phyloP scores from a whole-genome alignment of 2,329 filamentous ascomycete genomes.

The Cercospora zeina region DNA sequence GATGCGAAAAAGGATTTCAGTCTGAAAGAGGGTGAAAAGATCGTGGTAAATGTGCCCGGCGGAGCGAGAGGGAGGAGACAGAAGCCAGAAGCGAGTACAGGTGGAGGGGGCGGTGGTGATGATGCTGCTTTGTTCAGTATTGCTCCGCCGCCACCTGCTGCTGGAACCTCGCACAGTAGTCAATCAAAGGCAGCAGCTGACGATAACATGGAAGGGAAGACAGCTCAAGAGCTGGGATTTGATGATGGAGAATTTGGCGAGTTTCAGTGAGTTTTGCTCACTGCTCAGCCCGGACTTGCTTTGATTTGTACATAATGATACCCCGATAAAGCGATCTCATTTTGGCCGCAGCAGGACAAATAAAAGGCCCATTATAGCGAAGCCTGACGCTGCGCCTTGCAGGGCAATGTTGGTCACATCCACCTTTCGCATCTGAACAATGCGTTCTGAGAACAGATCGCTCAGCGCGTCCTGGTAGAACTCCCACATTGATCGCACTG shows the following conservation, averaged over 20 bases:
- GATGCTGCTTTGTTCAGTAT: slow-evolving; percentile 65
- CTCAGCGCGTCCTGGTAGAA: slow-evolving; percentile 29
- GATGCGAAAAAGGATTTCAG: slow-evolving; percentile 72
- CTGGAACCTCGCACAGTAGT: slow-evolving; percentile 37
- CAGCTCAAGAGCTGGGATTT: slow-evolving; percentile 68
- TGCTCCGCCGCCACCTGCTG: slow-evolving; percentile 70
- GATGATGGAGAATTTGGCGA: slow-evolving; percentile 88
- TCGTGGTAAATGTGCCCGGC: slow-evolving; percentile 70
- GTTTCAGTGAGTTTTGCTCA: slow-evolving; percentile 57
- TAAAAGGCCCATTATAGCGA: slow-evolving; percentile 40
- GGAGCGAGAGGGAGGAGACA: slow-evolving; percentile 53
- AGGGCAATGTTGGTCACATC: slow-evolving; percentile 50
- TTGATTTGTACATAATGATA: slow-evolving; percentile 12
- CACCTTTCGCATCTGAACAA: slow-evolving; percentile 48
- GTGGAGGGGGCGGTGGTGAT: slow-evolving; percentile 45
- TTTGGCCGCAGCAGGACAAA: slow-evolving; percentile 39
- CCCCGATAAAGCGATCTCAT: slow-evolving; percentile 27
- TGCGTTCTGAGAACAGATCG: slow-evolving; percentile 47
- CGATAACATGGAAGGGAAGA: slow-evolving; percentile 49
- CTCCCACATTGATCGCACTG: slow-evolving; percentile 19
- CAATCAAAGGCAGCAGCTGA: slow-evolving; percentile 62
- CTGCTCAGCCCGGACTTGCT: not conserved
- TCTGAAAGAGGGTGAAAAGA: slow-evolving; percentile 85
- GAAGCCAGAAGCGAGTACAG: slow-evolving; percentile 34
- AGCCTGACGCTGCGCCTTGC: slow-evolving; percentile 48